Percentiles rank a stretch among this genome's conserved stretches.
phyloP scores from a whole-genome alignment of 73 alveolate genomes.

The Urostyla sp. region DNA sequence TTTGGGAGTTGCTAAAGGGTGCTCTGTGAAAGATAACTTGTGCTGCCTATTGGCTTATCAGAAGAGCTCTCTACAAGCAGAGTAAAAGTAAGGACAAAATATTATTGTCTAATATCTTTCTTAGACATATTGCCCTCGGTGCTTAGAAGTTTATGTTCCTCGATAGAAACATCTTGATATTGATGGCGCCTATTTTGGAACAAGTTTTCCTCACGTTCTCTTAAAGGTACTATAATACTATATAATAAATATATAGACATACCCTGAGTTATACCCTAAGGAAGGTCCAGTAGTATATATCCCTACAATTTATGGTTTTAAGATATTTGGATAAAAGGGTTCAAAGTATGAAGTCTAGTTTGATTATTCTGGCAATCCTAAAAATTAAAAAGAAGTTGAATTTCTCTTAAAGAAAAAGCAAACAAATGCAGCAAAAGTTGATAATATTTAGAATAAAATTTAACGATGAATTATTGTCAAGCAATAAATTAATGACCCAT shows the following conservation, averaged over 20 bases:
- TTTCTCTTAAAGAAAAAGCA: neutral
- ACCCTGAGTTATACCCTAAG: conserved; percentile 69
- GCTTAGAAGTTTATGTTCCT: conserved; percentile 66
- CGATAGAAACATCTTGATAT: conserved; percentile 50
- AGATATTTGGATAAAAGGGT: conserved; percentile 65
- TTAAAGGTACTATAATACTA: conserved; percentile 11
- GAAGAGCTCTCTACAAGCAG: conserved; percentile 75
- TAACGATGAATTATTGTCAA: neutral
- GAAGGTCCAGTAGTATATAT: conserved; percentile 70
- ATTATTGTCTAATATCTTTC: neutral
- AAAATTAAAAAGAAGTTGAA: conserved; percentile 36
- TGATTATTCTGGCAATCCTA: conserved; percentile 26
- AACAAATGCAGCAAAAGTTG: neutral
- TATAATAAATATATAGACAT: conserved; percentile 26
- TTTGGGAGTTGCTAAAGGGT: conserved; percentile 85
- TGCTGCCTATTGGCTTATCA: conserved; percentile 78
- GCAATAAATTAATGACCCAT: neutral
- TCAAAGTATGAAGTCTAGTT: conserved; percentile 57
- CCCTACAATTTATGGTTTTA: conserved; percentile 75
- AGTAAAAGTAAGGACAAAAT: conserved; percentile 61
- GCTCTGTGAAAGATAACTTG: conserved; percentile 74
- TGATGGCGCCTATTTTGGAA: conserved; percentile 88
- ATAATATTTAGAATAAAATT: neutral
- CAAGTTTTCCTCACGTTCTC: conserved; percentile 84
- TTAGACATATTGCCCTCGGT: conserved; percentile 76